These are phyloP conservation scores for Pichia sp. DNA, from an alignment of 1,139 yeast species.

Conservation along the genomic window DNA sequence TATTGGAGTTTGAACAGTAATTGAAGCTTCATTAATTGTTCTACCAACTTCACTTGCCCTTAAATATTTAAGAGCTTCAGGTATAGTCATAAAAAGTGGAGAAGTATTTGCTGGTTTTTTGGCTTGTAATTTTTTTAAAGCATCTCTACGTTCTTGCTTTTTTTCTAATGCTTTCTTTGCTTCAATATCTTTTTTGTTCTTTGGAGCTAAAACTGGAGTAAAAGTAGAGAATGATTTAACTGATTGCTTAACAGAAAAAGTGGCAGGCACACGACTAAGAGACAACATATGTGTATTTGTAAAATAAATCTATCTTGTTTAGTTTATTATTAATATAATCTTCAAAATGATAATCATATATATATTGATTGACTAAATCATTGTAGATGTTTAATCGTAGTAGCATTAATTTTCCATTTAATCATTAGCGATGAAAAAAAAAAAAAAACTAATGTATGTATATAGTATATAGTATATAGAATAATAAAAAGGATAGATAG, in stretches of 20 bases:
- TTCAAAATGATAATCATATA: too few species aligned
- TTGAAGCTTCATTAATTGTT: slow-evolving; percentile 59
- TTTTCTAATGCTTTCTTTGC: slow-evolving; percentile 23
- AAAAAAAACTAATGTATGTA: too few species aligned
- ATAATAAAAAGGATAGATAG: neutral
- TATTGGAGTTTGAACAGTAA: slow-evolving; percentile 60
- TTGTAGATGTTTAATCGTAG: too few species aligned
- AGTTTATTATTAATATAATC: too few species aligned
- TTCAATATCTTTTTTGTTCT: slow-evolving; percentile 24
- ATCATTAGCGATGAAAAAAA: too few species aligned
- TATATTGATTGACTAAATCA: too few species aligned
- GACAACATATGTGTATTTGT: slow-evolving; percentile 1
- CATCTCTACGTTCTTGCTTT: slow-evolving; percentile 22
- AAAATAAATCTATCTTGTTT: too few species aligned
- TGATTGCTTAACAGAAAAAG: slow-evolving; percentile 3
- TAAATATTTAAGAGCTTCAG: slow-evolving; percentile 67
- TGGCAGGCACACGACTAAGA: neutral
- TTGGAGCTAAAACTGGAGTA: slow-evolving; percentile 13
- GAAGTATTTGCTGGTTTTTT: slow-evolving; percentile 43
- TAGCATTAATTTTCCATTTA: too few species aligned
- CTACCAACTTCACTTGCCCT: slow-evolving; percentile 91
- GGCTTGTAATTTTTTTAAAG: slow-evolving; percentile 34
- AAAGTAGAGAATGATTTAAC: slow-evolving; percentile 1
- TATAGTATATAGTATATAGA: too few species aligned
- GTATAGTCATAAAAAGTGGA: slow-evolving; percentile 67